Percentiles rank a stretch among this genome's conserved stretches.
phyloP scores from a whole-genome alignment of 148 eudicot species.

The Vaccinium macrocarpon region DNA sequence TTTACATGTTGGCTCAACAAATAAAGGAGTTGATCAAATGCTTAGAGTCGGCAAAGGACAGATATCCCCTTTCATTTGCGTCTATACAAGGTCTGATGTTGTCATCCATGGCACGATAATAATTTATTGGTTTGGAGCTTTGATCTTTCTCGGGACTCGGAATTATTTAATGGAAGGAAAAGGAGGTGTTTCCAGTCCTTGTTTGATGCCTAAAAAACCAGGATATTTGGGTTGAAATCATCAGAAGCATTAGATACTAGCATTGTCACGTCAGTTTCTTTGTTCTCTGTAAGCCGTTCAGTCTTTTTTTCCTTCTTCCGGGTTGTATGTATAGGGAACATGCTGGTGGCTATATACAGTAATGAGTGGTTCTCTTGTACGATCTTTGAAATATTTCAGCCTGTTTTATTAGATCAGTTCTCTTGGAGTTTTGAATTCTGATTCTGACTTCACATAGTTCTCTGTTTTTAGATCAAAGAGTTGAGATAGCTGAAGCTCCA shows the following conservation, averaged over 20 bases:
- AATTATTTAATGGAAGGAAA: background rate
- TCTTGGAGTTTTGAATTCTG: too few species aligned
- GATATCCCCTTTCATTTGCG: constrained; percentile 58
- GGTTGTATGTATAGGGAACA: background rate
- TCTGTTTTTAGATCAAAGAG: too few species aligned
- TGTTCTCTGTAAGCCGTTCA: background rate
- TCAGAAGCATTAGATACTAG: background rate
- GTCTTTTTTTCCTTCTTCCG: background rate
- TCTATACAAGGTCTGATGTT: constrained; percentile 46
- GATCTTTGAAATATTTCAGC: background rate
- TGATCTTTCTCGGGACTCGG: background rate
- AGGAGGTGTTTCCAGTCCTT: background rate
- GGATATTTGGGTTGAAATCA: background rate
- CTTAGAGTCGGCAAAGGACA: constrained; percentile 38
- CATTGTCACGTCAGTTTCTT: background rate
- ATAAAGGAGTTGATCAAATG: constrained; percentile 44
- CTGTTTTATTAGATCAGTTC: background rate
- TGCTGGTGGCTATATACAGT: background rate
- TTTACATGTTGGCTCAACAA: constrained; percentile 63
- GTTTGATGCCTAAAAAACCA: background rate
- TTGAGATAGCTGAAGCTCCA: too few species aligned
- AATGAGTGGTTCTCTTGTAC: background rate
- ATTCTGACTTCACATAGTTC: too few species aligned
- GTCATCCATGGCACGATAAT: constrained; percentile 56
- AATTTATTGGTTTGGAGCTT: background rate